Conservation (phyloP, 371 early-diverging fungal species). For the Apophysomyces sp. region DNA sequence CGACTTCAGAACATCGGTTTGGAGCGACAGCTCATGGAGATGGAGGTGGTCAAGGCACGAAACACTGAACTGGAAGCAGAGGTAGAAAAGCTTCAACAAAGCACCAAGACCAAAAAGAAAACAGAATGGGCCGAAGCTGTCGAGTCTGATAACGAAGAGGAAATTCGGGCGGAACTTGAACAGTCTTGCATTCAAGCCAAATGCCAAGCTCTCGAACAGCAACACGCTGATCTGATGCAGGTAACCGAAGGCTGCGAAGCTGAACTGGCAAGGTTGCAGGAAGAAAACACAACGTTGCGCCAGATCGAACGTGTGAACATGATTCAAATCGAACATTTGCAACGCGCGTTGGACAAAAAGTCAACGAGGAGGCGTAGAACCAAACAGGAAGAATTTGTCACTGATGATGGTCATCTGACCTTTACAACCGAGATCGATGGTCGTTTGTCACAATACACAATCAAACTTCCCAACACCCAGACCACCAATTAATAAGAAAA, state of each 20-base stretch:
- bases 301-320: constrained; percentile 24
- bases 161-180: not conserved
- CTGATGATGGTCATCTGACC: constrained; percentile 35
- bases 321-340: constrained; percentile 30
- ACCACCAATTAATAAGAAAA: not conserved
- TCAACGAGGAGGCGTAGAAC: not conserved
- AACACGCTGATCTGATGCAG: not conserved
- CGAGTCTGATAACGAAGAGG: not conserved
- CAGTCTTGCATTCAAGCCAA: not conserved
- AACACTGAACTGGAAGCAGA: constrained; percentile 16
- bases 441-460: constrained; percentile 29
- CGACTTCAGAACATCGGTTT: constrained; percentile 15
- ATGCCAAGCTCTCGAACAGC: constrained; percentile 8
- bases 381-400: constrained; percentile 12
- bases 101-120: not conserved
- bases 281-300: constrained; percentile 27
- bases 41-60: constrained; percentile 17
- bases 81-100: not conserved
- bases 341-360: constrained; percentile 13
- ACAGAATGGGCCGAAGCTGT: not conserved
- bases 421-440: constrained; percentile 46
- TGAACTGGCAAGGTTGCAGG: constrained; percentile 5
- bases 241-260: not conserved
- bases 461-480: constrained; percentile 20
- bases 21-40: constrained; percentile 24